Base-by-base conservation (phyloP, 345 rosid species). In the Clausena lansium region DNA sequence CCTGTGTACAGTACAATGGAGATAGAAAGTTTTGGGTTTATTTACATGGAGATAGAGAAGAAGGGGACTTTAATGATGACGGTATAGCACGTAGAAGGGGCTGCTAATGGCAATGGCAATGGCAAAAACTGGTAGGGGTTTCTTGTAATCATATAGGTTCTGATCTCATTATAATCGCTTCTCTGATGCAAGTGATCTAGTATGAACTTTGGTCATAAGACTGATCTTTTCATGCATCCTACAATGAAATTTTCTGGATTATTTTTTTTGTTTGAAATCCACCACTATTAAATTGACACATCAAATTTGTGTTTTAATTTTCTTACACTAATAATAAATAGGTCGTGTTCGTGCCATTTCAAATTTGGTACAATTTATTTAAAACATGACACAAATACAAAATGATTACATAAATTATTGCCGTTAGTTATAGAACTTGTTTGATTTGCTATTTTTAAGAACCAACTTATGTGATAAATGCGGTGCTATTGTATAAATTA, bases 11-110 rank as follows among this genome's bases (percentile, higher is more conserved):
- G 73, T 96, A 87, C 76, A 97, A 94, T 77, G 86, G 89, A 1
- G 99, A 92, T 63, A 89, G 95, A 89, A 96, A 96, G 83, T 76
- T 96, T 86, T 96, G 99, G 99, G 97, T 91, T 76, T 96, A 96
- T 85, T 81, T 94, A 75, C 99, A 94, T 79, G 83, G 97, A 81
- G 97, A 96, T 63, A 91, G 97, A 84, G 99, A 94, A 86, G 98
- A 96, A 83, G 99, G 94, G 84, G 99, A 96, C 86, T 96, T 96
- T 79, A 97, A 94, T 82, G 98, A 96, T 77, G 98, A 94, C 67
- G 99, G 98, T 33, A 67, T 33, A 14, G 22, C 14, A 78, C 39
- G 17, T n/a, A 15, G n/a, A n/a, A n/a, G 36, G 3, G 33, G 47
- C 75, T 54, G n/a, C 36, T 33, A 17, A 72, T 7, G 76, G 65